A percentile compares a stretch with the other conserved stretches of the same genome.
Evolutionary conservation across 1,139 yeast species (phyloP).

Genomic region (Blastobotrys capitulatus): DNA sequence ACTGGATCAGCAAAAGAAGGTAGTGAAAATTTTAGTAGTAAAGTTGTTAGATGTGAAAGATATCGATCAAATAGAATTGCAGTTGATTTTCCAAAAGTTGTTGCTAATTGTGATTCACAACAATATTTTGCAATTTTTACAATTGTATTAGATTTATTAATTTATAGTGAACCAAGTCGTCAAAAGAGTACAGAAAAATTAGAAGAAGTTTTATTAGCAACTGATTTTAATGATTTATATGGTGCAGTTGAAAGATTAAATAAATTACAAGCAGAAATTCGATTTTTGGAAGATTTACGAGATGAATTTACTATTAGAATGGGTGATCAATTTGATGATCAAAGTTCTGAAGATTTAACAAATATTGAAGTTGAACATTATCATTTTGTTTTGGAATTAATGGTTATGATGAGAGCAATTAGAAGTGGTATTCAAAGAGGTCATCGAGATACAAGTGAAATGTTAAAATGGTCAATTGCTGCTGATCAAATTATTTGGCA

Average conservation of each 20-base stretch:
- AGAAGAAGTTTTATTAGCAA: conserved; percentile 59
- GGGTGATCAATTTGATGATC: conserved; percentile 30
- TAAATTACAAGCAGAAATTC: conserved; percentile 52
- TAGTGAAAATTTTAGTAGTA: conserved; percentile 18
- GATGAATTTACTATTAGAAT: conserved; percentile 38
- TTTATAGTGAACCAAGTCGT: conserved; percentile 59
- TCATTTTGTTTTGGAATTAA: conserved; percentile 51
- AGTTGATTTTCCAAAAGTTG: conserved; percentile 65
- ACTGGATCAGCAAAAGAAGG: conserved; percentile 2
- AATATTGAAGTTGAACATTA: conserved; percentile 53
- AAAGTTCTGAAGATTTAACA: conserved; percentile 28
- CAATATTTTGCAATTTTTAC: conserved; percentile 68
- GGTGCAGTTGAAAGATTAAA: conserved; percentile 50
- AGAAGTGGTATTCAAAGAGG: conserved; percentile 44
- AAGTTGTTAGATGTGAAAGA: conserved; percentile 30
- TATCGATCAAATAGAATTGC: conserved; percentile 41
- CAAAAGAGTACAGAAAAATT: conserved; percentile 54
- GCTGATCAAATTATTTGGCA: conserved; percentile 74
- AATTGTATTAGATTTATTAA: conserved; percentile 57
- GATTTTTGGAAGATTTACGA: conserved; percentile 42
- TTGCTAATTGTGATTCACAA: conserved; percentile 62
- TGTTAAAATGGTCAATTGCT: conserved; percentile 54
- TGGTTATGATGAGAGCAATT: conserved; percentile 63
- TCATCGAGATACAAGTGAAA: conserved; percentile 35
- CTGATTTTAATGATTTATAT: conserved; percentile 60